Evolutionary conservation across 257 asterid genomes (phyloP), one percentile per base, ranked within the genome.

Genomic region (Cordia subcordata): DNA sequence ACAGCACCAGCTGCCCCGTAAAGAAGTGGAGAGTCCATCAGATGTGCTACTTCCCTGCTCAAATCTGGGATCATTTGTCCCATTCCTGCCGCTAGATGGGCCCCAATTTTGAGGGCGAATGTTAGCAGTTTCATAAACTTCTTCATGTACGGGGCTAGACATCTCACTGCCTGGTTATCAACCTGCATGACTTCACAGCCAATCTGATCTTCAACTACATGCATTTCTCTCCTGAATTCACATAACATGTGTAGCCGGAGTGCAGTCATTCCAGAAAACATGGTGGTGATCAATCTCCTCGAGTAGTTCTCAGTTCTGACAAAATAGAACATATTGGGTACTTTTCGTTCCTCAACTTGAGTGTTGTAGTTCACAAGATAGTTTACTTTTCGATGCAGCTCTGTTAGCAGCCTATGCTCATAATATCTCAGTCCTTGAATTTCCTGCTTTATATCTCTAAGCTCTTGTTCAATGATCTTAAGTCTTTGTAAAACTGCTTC

Each of bases 41-140:
- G 74, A 72, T 82, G 92, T 14, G 88, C 79, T 10, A 90, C 90
- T 77, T 81, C 96, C 73, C 81, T 69, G 54, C 96, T 85, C 18
- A 90, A 77, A 79, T 90, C 97, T 54, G 97, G 97, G 72, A 90
- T 90, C 87, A 90, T 66, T 55, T 78, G 85, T 37, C 96, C 96
- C 97, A 90, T 90, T 12, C 97, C 97, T 53, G 64, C 88, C 57
- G 96, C 96, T 58, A 90, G 68, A 64, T 90, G 97, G 22, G 97
- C 97, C 59, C 97, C 96, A 19, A 90, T 85, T 67, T 90, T 87
- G 35, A 90, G 85, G 22, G 97, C 96, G 73, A 90, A 86, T 17
- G 97, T 86, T 37, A 90, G 33, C 35, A 90, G 83, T 70, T 72
- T 86, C 96, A 84, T 79, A 79, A 87, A 87, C 46, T 79, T 83